phyloP scores from a whole-genome alignment of 2,329 filamentous ascomycete species.

The Dothistroma pini region DNA sequence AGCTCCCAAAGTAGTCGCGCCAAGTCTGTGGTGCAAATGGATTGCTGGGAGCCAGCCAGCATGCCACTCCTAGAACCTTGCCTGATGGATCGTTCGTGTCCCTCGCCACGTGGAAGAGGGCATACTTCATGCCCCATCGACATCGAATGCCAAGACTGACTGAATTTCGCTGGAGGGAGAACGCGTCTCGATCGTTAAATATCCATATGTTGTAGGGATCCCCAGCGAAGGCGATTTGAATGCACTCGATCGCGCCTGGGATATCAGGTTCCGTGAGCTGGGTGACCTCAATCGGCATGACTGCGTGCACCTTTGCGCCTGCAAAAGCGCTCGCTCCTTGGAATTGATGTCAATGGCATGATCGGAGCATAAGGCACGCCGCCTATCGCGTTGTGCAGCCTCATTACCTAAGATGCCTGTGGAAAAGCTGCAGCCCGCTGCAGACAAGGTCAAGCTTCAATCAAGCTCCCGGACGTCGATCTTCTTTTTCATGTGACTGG shows the following conservation, averaged over 20 bases:
- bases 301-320: not conserved
- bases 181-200: slow-evolving; percentile 47
- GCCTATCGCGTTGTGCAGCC: slow-evolving; percentile 3
- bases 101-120: slow-evolving; percentile 67
- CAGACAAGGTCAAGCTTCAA: slow-evolving; percentile 8
- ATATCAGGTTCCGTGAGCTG: slow-evolving; percentile 58
- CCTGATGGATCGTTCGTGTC: slow-evolving; percentile 42
- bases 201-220: slow-evolving; percentile 67
- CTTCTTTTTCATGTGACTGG: not conserved
- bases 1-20: slow-evolving; percentile 55
- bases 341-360: not conserved
- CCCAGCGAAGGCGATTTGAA: slow-evolving; percentile 62
- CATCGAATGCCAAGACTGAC: slow-evolving; percentile 63
- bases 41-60: slow-evolving; percentile 62
- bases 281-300: slow-evolving; percentile 49
- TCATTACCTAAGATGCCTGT: not conserved
- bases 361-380: not conserved
- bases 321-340: not conserved
- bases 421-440: not conserved
- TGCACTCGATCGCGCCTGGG: slow-evolving; percentile 59
- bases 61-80: slow-evolving; percentile 64
- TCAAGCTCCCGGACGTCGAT: not conserved
- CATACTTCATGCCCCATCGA: slow-evolving; percentile 66
- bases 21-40: slow-evolving; percentile 52
- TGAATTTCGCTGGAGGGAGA: slow-evolving; percentile 58